Conservation (phyloP, 441 rosid genomes). For the Gossypium trilobum region DNA sequence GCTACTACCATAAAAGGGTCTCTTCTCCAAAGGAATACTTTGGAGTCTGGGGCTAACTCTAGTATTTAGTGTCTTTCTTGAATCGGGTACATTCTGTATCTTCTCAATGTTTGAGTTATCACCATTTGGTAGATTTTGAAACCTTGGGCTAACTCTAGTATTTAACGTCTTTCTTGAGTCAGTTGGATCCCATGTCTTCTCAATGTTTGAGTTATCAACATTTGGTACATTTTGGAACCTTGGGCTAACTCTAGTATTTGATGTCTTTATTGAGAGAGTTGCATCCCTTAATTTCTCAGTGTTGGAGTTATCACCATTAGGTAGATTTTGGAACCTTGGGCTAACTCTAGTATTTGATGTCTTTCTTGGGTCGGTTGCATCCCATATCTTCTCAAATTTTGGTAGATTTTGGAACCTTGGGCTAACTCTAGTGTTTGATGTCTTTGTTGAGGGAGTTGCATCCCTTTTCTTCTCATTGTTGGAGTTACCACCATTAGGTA, state of each 20-base stretch:
- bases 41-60: constrained; percentile 16
- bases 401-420: not conserved
- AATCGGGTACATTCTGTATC: not conserved
- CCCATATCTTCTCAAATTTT: not conserved
- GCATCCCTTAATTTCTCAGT: not conserved
- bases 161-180: not conserved
- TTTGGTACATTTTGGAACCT: not conserved
- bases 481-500: not conserved
- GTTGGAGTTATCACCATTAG: not conserved
- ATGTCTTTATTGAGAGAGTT: no score
- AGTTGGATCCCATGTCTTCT: not conserved
- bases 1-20: constrained; percentile 11
- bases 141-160: constrained; percentile 20
- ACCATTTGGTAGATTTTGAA: not conserved
- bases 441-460: not conserved
- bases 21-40: constrained; percentile 15
- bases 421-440: not conserved
- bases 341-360: not conserved
- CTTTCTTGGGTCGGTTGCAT: not conserved
- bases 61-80: not conserved
- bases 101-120: not conserved
- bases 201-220: not conserved
- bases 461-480: not conserved
- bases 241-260: not conserved
- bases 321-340: not conserved